A percentile compares a stretch with the other conserved stretches of the same genome.
phyloP scores from a whole-genome alignment of 371 early-diverging fungal genomes.

The Mortierella sp. region DNA sequence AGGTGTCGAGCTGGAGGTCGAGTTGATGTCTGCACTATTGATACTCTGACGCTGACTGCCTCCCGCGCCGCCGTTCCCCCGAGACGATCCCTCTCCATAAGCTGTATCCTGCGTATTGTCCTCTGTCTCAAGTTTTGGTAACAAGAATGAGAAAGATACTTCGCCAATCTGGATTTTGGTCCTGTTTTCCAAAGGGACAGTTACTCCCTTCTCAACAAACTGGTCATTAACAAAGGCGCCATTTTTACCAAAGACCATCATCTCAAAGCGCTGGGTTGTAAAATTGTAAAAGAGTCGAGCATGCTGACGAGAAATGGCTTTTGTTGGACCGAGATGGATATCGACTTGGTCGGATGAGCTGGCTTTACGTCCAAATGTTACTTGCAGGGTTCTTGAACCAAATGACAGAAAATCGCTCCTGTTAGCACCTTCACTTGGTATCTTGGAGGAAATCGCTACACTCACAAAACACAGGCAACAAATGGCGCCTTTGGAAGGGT shows the following conservation, averaged over 20 bases:
- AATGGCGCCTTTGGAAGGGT: not conserved
- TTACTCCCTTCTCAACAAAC: conserved; percentile 76
- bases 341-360: conserved; percentile 75
- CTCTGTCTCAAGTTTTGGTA: conserved; percentile 67
- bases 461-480: no score
- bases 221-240: conserved; percentile 87
- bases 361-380: conserved; percentile 81
- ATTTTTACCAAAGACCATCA: conserved; percentile 88
- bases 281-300: conserved; percentile 91
- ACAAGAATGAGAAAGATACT: conserved; percentile 79
- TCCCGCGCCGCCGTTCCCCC: not conserved
- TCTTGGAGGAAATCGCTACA: not conserved
- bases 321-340: conserved; percentile 84
- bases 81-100: conserved; percentile 19
- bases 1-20: not conserved
- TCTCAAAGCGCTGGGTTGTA: conserved; percentile 80
- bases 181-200: conserved; percentile 77
- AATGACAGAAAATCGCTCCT: not conserved
- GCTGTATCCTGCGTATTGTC: conserved; percentile 44
- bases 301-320: conserved; percentile 87
- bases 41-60: not conserved
- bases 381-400: conserved; percentile 69
- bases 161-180: conserved; percentile 87
- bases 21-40: not conserved
- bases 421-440: no score